A percentile compares a stretch with the other conserved stretches of the same genome.
Evolutionary conservation across 139 green algal species (phyloP).

Genomic region (Yamagishiella unicocca): DNA sequence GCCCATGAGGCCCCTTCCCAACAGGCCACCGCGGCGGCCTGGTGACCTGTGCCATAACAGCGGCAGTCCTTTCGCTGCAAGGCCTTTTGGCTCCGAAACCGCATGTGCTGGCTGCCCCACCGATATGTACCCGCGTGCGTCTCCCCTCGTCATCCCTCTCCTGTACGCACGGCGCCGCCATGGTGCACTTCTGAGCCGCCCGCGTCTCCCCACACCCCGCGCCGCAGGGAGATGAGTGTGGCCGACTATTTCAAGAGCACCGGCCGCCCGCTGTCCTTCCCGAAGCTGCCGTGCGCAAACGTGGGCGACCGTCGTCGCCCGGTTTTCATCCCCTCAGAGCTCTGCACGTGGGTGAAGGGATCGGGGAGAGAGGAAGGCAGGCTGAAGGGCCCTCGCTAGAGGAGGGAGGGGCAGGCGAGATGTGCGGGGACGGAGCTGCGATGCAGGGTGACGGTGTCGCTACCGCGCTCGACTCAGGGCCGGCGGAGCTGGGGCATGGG

Average conservation of each 20-base stretch:
- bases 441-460: no score
- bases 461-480: no score
- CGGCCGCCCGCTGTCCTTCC: slow-evolving; percentile 54
- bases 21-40: no score
- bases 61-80: no score
- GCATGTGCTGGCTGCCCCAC: no score
- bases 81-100: no score
- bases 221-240: slow-evolving; percentile 61
- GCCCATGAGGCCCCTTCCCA: no score
- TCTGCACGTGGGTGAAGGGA: slow-evolving; percentile 63
- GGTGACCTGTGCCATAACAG: no score
- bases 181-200: no score
- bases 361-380: background rate
- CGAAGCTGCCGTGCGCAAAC: slow-evolving; percentile 69
- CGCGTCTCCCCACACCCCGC: background rate
- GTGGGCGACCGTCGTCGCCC: slow-evolving; percentile 53
- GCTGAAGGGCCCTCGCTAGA: background rate
- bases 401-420: background rate
- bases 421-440: background rate
- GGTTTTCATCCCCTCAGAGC: slow-evolving; percentile 69
- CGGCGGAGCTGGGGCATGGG: no score
- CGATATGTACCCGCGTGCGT: no score
- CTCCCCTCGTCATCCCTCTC: background rate
- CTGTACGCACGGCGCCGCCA: no score
- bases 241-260: slow-evolving; percentile 67